Conservation (phyloP, 106 monocot genomes). For the Phalaenopsis aphrodite region DNA sequence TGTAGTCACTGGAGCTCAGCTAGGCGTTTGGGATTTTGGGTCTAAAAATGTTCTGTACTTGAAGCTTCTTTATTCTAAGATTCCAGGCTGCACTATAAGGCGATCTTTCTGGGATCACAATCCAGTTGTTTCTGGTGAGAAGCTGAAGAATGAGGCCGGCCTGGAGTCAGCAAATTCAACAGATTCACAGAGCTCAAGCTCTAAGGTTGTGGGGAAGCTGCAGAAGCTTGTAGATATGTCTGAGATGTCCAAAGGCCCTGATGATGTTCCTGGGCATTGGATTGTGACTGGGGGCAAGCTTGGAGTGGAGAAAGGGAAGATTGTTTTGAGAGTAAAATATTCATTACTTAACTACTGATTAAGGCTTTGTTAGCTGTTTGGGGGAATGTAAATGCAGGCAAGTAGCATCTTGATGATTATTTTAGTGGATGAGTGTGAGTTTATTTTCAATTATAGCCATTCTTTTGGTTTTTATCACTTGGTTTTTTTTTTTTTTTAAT, state of each 20-base stretch:
- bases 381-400: neutral
- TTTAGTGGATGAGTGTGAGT: too few species aligned
- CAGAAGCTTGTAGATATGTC: slow-evolving; percentile 46
- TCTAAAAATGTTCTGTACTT: slow-evolving; percentile 63
- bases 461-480: neutral
- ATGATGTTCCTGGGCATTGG: slow-evolving; percentile 79
- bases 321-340: slow-evolving; percentile 78
- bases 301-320: slow-evolving; percentile 70
- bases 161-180: neutral
- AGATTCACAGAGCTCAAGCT: slow-evolving; percentile 19
- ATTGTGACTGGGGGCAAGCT: slow-evolving; percentile 80
- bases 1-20: slow-evolving; percentile 74
- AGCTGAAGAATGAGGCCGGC: neutral
- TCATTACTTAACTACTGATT: slow-evolving; percentile 62
- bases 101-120: slow-evolving; percentile 73
- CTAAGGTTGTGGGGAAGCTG: slow-evolving; percentile 34
- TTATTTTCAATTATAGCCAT: neutral
- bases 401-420: neutral
- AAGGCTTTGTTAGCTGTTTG: neutral
- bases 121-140: slow-evolving; percentile 4
- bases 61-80: slow-evolving; percentile 59
- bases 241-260: slow-evolving; percentile 63
- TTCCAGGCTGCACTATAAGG: slow-evolving; percentile 68
- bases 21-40: slow-evolving; percentile 86
- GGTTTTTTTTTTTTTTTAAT: too few species aligned